A percentile compares a stretch with the other conserved stretches of the same genome.
These are phyloP conservation scores for Hyphodiscus sp. DNA, from an alignment of 2,329 filamentous ascomycete genomes.

Conservation along the genomic window DNA sequence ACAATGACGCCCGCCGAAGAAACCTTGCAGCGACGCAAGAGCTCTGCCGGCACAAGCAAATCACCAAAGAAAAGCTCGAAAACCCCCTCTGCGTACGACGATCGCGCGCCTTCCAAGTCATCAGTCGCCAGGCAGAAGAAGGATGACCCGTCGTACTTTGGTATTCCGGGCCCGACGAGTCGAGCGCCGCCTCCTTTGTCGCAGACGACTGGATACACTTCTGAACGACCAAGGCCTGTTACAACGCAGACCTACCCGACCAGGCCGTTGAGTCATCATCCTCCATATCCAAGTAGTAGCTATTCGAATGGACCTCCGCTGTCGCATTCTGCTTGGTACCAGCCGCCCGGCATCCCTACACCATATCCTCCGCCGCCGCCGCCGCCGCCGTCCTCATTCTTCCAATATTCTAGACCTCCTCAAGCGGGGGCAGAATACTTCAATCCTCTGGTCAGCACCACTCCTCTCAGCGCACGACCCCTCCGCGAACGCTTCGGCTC, in stretches of 20 bases:
- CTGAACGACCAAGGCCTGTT: constrained; percentile 21
- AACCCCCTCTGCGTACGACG: constrained; percentile 19
- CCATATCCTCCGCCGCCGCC: constrained; percentile 17
- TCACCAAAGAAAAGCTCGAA: constrained; percentile 19
- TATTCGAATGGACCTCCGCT: constrained; percentile 18
- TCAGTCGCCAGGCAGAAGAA: constrained; percentile 4
- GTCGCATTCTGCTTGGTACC: constrained; percentile 21
- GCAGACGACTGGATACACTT: constrained; percentile 14
- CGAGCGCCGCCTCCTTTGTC: constrained; percentile 9
- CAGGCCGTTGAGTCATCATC: constrained; percentile 20
- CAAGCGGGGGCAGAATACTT: constrained; percentile 5
- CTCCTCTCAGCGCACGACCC: constrained; percentile 2
- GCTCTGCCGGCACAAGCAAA: constrained; percentile 10
- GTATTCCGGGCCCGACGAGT: constrained; percentile 8
- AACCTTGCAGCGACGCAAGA: constrained; percentile 22
- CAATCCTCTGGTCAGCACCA: background rate
- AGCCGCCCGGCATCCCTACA: constrained; percentile 6
- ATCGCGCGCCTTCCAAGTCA: constrained; percentile 7
- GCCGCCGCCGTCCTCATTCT: constrained; percentile 13
- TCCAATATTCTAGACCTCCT: constrained; percentile 11
- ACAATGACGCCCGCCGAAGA: constrained; percentile 8
- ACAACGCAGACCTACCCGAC: constrained; percentile 18
- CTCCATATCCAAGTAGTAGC: constrained; percentile 7
- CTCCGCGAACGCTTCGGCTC: background rate
- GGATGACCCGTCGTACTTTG: constrained; percentile 23